These are phyloP conservation scores for Ophiocordyceps camponoti-saundersi DNA, from an alignment of 2,329 filamentous ascomycete genomes.

Conservation along the genomic window DNA sequence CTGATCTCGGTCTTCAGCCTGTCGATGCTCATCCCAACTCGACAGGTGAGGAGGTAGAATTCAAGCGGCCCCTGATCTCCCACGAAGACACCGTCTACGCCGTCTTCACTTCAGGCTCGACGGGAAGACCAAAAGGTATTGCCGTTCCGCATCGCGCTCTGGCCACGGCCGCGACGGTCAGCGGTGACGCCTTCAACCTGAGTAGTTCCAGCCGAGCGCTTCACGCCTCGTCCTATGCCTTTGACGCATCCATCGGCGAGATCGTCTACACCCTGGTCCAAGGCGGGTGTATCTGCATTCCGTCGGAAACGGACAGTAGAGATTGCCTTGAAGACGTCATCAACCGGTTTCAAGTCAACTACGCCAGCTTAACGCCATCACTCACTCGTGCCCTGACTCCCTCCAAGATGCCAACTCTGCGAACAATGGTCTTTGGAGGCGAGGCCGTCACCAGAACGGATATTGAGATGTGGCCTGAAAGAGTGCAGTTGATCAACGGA, in stretches of 20 bases:
- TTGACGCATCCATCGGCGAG: conserved; percentile 5
- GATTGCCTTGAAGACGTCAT: conserved; percentile 4
- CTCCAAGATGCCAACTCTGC: conserved; percentile 2
- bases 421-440: conserved; percentile 8
- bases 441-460: conserved; percentile 12
- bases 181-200: background rate
- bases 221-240: conserved; percentile 6
- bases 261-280: conserved; percentile 3
- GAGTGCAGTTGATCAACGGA: conserved; percentile 17
- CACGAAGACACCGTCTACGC: conserved; percentile 11
- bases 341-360: conserved; percentile 1
- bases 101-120: conserved; percentile 35
- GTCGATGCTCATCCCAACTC: background rate
- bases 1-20: background rate
- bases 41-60: background rate
- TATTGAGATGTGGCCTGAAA: conserved; percentile 6
- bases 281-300: conserved; percentile 6
- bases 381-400: conserved; percentile 1
- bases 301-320: conserved; percentile 3
- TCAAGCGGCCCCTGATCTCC: background rate
- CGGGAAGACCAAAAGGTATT: conserved; percentile 27
- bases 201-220: background rate
- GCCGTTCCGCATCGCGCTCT: conserved; percentile 2
- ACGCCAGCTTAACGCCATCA: conserved; percentile 3
- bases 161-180: conserved; percentile 1